Base-by-base conservation (phyloP, 169 alveolate genomes). In the Plasmodium vivax region DNA sequence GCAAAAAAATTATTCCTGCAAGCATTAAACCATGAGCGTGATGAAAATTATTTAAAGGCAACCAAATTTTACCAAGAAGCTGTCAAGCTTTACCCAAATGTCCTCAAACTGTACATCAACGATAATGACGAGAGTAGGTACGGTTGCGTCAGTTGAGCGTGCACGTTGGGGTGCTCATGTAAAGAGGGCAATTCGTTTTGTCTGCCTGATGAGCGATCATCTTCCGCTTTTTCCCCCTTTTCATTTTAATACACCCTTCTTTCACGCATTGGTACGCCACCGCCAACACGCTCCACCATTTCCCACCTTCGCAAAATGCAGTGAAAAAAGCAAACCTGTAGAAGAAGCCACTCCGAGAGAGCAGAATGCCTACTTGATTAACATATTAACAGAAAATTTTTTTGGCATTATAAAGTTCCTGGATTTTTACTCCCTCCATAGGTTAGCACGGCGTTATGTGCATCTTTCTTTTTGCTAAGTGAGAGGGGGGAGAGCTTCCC, bases 351-450 rank as follows among this genome's bases (percentile, higher is more conserved):
- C 14, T 14, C 34, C 74, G 27, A 30, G 58, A 16, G 85, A 75
- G 75, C 47, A 85, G 10, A 75, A 85, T 30, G 41, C 9, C 19
- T 75, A 85, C 62, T 47, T 85, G 62, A 85, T 85, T 19, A 34
- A 75, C 36, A 75, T 85, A 30, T 34, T 85, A 56, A 68, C 83
- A 14, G 72, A 85, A 68, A 85, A 85, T 54, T 85, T 85, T 85
- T 85, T 23, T 34, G 54, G 85, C 27, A 75, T 85, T 6, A 85
- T 73, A 73, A 85, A 85, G 43, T 85, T 74, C 81, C 68, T 85
- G 80, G 93, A 85, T 43, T 85, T 85, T 74, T 85, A 85, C 68
- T 85, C 93, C 74, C 77, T 85, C 85, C 93, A 85, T 85, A 85
- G 93, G 93, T 85, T 9, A 68, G 77, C 14, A 19, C n/a, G 27